Evolutionary conservation across 768 basidiomycete genomes (phyloP), one percentile per base, ranked within the genome.

Genomic region (Mycena capillaripes): DNA sequence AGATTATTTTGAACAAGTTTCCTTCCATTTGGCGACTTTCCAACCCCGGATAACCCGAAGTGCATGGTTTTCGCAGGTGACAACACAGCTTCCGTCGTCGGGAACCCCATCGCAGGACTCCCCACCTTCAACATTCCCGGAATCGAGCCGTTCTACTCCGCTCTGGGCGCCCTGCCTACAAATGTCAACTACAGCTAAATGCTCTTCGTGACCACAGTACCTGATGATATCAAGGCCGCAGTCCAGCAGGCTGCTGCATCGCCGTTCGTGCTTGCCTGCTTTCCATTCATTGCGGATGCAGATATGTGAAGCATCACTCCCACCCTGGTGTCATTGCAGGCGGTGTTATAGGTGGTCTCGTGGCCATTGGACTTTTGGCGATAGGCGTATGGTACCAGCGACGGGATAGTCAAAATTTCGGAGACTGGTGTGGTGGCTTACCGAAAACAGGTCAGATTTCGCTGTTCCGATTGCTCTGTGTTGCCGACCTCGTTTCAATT

Each of bases 101-200:
- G 5, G 23, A 36, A 34, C 10, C 6, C 6, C 12, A 27, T 70
- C 19, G 61, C 61, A 21, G 69, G 61, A 5, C 53, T 70, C 23
- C 69, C 61, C 40, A 70, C 27, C 30, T 70, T 70, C 62, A 48
- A 70, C 44, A 40, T n/a, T 70, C 19, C 8, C 69, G 2, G 53
- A 9, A 64, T 70, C 32, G 34, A 70, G 69, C n/a, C 62, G 19
- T 70, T 64, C 48, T 70, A 63, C 27, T 56, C 69, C 25, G 53
- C 61, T 4, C 30, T 64, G 21, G 46, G 46, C 21, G 30, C 60
- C 23, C 62, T 70, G 30, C 69, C 69, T 19, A 64, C 61, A n/a
- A 63, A 57, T 17, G 69, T 70, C 9, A 70, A 70, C 30, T 70
- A 70, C 56, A 9, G 29, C n/a, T 62, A 70, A 55, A 70, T 70